phyloP scores from a whole-genome alignment of 1,284 basidiomycete genomes.

The Agaricales sp. region DNA sequence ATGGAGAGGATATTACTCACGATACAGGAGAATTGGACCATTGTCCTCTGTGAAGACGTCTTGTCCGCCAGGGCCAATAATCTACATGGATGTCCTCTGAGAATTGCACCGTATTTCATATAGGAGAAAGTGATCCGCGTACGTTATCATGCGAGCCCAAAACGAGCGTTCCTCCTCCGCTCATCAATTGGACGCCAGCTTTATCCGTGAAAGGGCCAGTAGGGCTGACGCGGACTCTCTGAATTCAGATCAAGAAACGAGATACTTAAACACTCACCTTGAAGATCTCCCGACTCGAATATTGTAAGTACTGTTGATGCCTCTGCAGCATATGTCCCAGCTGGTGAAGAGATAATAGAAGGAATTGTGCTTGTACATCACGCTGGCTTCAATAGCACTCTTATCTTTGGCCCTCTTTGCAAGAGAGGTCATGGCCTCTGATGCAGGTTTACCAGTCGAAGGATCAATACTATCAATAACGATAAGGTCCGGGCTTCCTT shows the following conservation, averaged over 20 bases:
- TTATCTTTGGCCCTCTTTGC: conserved; percentile 30
- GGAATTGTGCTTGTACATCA: conserved; percentile 31
- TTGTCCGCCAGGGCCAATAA: conserved; percentile 38
- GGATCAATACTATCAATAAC: conserved; percentile 24
- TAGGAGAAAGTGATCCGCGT: conserved; percentile 6
- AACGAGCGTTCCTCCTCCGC: conserved; percentile 44
- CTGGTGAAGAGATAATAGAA: conserved; percentile 49
- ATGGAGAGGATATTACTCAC: conserved; percentile 18
- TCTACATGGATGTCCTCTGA: conserved; percentile 17
- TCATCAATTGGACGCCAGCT: conserved; percentile 30
- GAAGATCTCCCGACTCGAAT: conserved; percentile 43
- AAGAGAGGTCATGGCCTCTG: conserved; percentile 28
- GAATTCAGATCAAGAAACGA: conserved; percentile 1
- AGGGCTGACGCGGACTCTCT: conserved; percentile 16
- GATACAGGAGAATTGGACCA: conserved; percentile 30
- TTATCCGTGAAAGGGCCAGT: conserved; percentile 39
- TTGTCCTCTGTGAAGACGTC: conserved; percentile 26
- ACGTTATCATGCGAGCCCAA: conserved; percentile 36
- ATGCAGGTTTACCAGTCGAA: conserved; percentile 32
- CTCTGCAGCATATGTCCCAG: conserved; percentile 46
- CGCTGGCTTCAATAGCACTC: conserved; percentile 38
- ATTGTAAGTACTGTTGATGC: conserved; percentile 44
- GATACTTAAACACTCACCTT: conserved; percentile 19
- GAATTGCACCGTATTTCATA: not conserved
- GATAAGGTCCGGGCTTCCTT: not conserved